Conservation (phyloP, 306 rosid genomes). For the Quercus alba region DNA sequence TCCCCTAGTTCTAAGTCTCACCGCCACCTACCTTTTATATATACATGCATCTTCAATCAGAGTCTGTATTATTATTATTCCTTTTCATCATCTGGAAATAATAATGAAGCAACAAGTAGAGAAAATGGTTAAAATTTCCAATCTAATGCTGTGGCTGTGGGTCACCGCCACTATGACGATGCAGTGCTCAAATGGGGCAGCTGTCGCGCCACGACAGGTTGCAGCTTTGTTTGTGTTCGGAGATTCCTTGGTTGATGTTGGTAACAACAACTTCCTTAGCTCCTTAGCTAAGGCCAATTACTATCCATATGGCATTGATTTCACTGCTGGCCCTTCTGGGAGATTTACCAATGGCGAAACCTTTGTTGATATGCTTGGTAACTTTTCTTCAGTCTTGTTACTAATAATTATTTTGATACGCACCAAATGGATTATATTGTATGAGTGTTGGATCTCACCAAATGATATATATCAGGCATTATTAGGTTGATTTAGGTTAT, state of each 20-base stretch:
- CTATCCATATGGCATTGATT: slow-evolving; percentile 77
- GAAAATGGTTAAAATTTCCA: background rate
- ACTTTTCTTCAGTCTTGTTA: background rate
- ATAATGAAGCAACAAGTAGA: background rate
- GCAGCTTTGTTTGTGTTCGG: slow-evolving; percentile 83
- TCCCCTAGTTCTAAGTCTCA: background rate
- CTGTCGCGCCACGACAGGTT: slow-evolving; percentile 37
- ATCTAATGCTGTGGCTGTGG: background rate
- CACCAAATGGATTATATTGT: too few species aligned
- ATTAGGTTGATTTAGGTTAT: too few species aligned
- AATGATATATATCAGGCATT: too few species aligned
- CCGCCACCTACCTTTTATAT: background rate
- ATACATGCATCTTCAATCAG: background rate
- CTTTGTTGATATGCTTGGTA: slow-evolving; percentile 66
- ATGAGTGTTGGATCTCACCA: too few species aligned
- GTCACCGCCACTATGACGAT: background rate
- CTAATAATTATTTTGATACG: too few species aligned
- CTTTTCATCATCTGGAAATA: background rate
- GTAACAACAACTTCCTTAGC: slow-evolving; percentile 68
- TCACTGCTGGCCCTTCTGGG: slow-evolving; percentile 58
- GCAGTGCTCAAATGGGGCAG: slow-evolving; percentile 16
- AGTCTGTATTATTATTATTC: background rate
- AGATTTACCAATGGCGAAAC: slow-evolving; percentile 78
- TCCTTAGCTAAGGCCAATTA: slow-evolving; percentile 58
- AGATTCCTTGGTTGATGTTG: slow-evolving; percentile 82